phyloP scores from a whole-genome alignment of 768 basidiomycete genomes.

The Clitopilus hobsonii region DNA sequence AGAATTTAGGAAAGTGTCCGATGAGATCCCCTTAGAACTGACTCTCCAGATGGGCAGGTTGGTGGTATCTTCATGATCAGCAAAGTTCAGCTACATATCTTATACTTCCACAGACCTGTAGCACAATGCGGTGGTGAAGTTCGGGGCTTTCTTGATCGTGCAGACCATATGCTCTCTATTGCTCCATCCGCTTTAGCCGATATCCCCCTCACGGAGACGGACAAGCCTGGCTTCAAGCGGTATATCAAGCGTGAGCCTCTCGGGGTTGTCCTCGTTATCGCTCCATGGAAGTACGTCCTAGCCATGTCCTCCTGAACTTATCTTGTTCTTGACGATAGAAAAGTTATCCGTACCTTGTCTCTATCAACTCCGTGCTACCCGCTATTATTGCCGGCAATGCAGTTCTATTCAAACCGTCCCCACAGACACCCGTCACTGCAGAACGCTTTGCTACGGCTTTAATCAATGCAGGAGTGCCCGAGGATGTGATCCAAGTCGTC shows the following conservation, averaged over 20 bases:
- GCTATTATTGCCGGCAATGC: slow-evolving; percentile 88
- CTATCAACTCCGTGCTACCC: slow-evolving; percentile 90
- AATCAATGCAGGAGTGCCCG: slow-evolving; percentile 72
- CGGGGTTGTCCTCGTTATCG: slow-evolving; percentile 84
- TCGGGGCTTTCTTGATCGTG: slow-evolving; percentile 74
- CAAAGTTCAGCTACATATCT: no score
- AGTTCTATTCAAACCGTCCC: slow-evolving; percentile 91
- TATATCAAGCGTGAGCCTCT: slow-evolving; percentile 81
- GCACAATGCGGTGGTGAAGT: slow-evolving; percentile 78
- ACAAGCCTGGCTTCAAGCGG: slow-evolving; percentile 79
- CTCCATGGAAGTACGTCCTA: slow-evolving; percentile 85
- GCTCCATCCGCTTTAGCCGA: slow-evolving; percentile 73
- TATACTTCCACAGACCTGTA: slow-evolving; percentile 53
- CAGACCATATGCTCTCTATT: slow-evolving; percentile 81
- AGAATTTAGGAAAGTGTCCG: slow-evolving; percentile 43
- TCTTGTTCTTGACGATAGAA: not conserved
- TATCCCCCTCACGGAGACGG: slow-evolving; percentile 67
- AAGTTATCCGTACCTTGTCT: slow-evolving; percentile 86
- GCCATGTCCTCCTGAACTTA: not conserved
- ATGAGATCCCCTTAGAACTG: slow-evolving; percentile 71
- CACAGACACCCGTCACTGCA: slow-evolving; percentile 88
- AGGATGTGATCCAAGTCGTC: slow-evolving; percentile 67
- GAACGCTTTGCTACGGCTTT: slow-evolving; percentile 75
- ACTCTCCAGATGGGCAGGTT: slow-evolving; percentile 91
- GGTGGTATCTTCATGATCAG: slow-evolving; percentile 15